These are phyloP conservation scores for Camptophora hylomeconis DNA, from an alignment of 2,329 filamentous ascomycete species.

Conservation along the genomic window DNA sequence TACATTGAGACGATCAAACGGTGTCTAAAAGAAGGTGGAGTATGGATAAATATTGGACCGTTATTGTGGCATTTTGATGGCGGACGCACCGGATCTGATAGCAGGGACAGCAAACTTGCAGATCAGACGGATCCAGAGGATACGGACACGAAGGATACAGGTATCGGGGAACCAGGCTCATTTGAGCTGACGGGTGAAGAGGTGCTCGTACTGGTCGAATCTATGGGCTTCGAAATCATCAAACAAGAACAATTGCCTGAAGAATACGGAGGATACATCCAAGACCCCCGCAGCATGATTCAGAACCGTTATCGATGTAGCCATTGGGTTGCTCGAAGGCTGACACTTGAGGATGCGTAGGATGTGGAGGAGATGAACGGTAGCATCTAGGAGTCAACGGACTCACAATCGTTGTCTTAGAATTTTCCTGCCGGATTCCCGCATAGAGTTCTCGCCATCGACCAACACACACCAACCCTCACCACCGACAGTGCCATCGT, in stretches of 20 bases:
- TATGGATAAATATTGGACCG: conserved; percentile 84
- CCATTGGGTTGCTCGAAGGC: conserved; percentile 76
- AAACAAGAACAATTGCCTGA: conserved; percentile 32
- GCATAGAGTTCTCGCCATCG: conserved; percentile 52
- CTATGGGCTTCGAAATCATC: conserved; percentile 65
- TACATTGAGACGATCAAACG: conserved; percentile 75
- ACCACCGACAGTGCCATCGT: conserved; percentile 38
- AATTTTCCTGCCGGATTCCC: conserved; percentile 45
- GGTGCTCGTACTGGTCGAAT: conserved; percentile 60
- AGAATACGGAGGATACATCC: conserved; percentile 66
- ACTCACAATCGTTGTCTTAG: conserved; percentile 29
- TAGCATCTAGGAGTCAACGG: too few species aligned
- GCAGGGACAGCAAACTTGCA: conserved; percentile 23
- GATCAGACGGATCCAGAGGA: conserved; percentile 36
- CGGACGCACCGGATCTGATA: conserved; percentile 29
- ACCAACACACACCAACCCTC: conserved; percentile 85
- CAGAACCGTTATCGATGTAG: conserved; percentile 68
- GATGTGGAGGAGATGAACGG: too few species aligned
- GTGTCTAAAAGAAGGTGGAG: conserved; percentile 63
- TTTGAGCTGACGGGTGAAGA: conserved; percentile 87
- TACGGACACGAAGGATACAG: conserved; percentile 29
- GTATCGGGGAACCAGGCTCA: conserved; percentile 77
- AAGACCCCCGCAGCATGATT: conserved; percentile 73
- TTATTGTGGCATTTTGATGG: conserved; percentile 93
- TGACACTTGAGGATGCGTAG: conserved; percentile 3